phyloP scores from a whole-genome alignment of 1,284 basidiomycete species.

The Anthracocystis walkeri region DNA sequence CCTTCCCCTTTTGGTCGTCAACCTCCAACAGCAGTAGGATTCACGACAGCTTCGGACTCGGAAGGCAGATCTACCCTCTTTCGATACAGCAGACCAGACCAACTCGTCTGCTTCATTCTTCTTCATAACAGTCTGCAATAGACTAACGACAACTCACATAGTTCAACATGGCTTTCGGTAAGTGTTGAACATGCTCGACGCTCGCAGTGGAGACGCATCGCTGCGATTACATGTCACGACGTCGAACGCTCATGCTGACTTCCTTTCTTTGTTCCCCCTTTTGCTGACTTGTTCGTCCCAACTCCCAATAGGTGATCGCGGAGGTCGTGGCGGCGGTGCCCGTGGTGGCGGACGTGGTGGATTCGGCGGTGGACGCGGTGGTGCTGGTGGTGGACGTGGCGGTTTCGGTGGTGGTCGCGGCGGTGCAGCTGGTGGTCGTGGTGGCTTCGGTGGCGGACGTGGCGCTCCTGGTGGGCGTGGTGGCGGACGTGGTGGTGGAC shows the following conservation, averaged over 20 bases:
- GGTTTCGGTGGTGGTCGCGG: slow-evolving; percentile 50
- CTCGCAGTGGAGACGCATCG: background rate
- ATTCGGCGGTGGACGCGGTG: slow-evolving; percentile 69
- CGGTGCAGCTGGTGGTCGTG: slow-evolving; percentile 73
- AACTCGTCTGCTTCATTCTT: slow-evolving; percentile 9
- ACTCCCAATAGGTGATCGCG: slow-evolving; percentile 52
- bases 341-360: slow-evolving; percentile 62
- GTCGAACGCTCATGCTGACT: slow-evolving; percentile 13
- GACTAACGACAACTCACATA: slow-evolving; percentile 21
- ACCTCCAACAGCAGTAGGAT: background rate
- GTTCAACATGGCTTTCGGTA: slow-evolving; percentile 52
- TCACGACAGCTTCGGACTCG: slow-evolving; percentile 3
- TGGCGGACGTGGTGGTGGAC: slow-evolving; percentile 52
- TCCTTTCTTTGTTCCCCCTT: background rate
- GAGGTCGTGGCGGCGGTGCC: slow-evolving; percentile 60
- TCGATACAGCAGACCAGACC: slow-evolving; percentile 16
- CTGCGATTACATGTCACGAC: background rate
- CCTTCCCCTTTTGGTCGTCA: slow-evolving; percentile 6
- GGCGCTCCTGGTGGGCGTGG: slow-evolving; percentile 47
- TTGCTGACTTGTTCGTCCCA: background rate
- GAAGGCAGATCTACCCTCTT: background rate
- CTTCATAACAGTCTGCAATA: slow-evolving; percentile 24
- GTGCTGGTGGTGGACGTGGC: slow-evolving; percentile 72
- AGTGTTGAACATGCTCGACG: background rate
- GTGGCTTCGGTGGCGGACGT: slow-evolving; percentile 59